Base-by-base conservation (phyloP, 139 green algal genomes). In the Volvox reticuliferus region DNA sequence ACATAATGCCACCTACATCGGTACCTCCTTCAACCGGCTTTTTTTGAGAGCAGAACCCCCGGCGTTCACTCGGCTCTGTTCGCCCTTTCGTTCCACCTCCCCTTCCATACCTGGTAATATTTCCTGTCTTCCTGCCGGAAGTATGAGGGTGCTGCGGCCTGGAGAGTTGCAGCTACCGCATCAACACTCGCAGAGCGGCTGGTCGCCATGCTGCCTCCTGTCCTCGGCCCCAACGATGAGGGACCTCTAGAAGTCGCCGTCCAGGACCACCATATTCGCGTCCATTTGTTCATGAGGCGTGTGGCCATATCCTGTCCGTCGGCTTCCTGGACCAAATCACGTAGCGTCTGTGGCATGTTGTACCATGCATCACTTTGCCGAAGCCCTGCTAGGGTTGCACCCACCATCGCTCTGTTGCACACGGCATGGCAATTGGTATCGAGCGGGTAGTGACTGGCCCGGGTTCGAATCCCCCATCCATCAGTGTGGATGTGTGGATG, bases 121-220 rank as follows among this genome's bases (percentile, higher is more conserved):
- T 89, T 92, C 17, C 95, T 92, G 86, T 98, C 97, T 69, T 97
- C 94, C 80, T 97, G 95, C 65, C 92, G 94, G 93, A 99, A 99
- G 94, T 95, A 99, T 13, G 94, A 92, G 22, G 96, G 96, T 86
- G 94, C 96, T 18, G 92, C 89, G 0, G 67, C 37, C 88, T 96
- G 94, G 85, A 99, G 93, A 50, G 82, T 68, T 1, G 92, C 92
- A 16, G 97, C 93, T 55, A 98, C 86, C 79, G 96, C 94, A 61
- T 97, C 93, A 37, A 94, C 93, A 14, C 90, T 90, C 19, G 91
- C 89, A 61, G 55, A 24, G 91, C 92, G 32, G 82, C 91, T 69
- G 17, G 44, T 19, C 78, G 88, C 55, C 55, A 83, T 62, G 33
- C 91, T 36, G 22, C 89, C 89, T 77, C 91, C 92, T 35, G 37